phyloP scores from a whole-genome alignment of 2,329 filamentous ascomycete species.

The Parastagonospora nodorum region DNA sequence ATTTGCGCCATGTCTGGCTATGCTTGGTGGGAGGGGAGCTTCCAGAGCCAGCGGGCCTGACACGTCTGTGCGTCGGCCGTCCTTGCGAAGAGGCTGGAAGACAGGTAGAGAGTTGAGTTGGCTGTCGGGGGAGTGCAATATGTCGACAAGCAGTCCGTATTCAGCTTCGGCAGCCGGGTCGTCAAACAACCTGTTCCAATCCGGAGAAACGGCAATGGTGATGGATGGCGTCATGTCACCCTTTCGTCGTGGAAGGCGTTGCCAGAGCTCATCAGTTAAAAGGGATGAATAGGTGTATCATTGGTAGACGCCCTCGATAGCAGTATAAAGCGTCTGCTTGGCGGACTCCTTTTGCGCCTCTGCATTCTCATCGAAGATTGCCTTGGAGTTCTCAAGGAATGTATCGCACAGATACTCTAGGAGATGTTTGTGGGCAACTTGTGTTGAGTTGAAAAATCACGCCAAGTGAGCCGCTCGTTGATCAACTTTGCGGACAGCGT shows the following conservation, averaged over 20 bases:
- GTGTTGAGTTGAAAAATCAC: slow-evolving; percentile 76
- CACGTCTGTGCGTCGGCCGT: no score
- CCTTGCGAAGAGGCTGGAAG: no score
- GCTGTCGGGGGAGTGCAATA: no score
- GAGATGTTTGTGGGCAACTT: slow-evolving; percentile 78
- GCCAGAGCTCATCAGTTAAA: slow-evolving; percentile 57
- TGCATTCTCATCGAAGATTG: slow-evolving; percentile 76
- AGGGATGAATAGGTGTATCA: slow-evolving; percentile 50
- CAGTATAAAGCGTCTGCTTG: slow-evolving; percentile 79
- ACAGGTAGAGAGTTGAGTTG: no score
- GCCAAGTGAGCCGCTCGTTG: slow-evolving; percentile 67
- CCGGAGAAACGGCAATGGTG: slow-evolving; percentile 73
- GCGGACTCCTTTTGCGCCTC: slow-evolving; percentile 74
- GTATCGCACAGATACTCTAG: slow-evolving; percentile 48
- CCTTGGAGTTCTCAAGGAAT: slow-evolving; percentile 88
- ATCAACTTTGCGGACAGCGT: slow-evolving; percentile 72
- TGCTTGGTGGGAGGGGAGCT: no score
- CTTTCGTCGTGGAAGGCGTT: slow-evolving; percentile 75
- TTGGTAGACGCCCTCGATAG: slow-evolving; percentile 74
- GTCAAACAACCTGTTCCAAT: slow-evolving; percentile 66
- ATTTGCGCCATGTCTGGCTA: no score
- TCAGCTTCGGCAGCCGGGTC: slow-evolving; percentile 71
- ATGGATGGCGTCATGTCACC: slow-evolving; percentile 73
- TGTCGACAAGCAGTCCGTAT: slow-evolving; percentile 77
- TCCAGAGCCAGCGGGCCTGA: no score